Evolutionary conservation across 2,329 filamentous ascomycete species (phyloP), one percentile per base, ranked within the genome.

Genomic region (Colletotrichum scovillei): DNA sequence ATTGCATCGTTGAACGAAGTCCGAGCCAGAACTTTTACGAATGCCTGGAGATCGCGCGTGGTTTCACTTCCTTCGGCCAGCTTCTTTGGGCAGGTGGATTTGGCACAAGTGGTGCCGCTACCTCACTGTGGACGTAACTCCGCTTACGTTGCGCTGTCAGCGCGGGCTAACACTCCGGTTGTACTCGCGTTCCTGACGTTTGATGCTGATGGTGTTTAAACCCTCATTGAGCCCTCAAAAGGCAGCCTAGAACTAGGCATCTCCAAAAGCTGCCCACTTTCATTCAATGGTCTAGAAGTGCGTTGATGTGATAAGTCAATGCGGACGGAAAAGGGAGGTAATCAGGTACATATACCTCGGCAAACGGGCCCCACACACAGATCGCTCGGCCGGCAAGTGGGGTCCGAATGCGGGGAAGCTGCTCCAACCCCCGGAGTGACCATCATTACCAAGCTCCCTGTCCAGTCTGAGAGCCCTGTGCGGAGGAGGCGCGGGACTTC

Each of bases 311-410:
- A 22, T 22, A 22, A 22, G 22, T 22, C 22, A 42, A 42, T 42
- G 16, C 38, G 22, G 53, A 32, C 12, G 53, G 14, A 56, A 46
- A 19, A 26, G 24, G 32, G 19, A 66, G 19, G 22, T 5, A 42
- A 19, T 30, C 9, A 46, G 53, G 56, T 62, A 57, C 28, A 60
- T 24, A 32, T 57, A 62, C 67, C 70, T 73, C 70, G 70, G 70
- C 67, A 73, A 73, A 57, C 49, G 56, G 38, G 38, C 49, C 56
- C 71, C 67, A 71, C 67, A 71, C 67, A 62, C 19, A 55, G 42
- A 73, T 63, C 65, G 58, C 35, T 73, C 56, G 70, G 70, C 56
- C 67, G 67, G 71, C 26, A 73, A 66, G 71, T 73, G 71, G 71
- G 42, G 62, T 65, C 67, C 26, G 60, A 65, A 73, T 73, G 71